Conservation (phyloP, 2,329 filamentous ascomycete species). For the Colletotrichum cuscutae region DNA sequence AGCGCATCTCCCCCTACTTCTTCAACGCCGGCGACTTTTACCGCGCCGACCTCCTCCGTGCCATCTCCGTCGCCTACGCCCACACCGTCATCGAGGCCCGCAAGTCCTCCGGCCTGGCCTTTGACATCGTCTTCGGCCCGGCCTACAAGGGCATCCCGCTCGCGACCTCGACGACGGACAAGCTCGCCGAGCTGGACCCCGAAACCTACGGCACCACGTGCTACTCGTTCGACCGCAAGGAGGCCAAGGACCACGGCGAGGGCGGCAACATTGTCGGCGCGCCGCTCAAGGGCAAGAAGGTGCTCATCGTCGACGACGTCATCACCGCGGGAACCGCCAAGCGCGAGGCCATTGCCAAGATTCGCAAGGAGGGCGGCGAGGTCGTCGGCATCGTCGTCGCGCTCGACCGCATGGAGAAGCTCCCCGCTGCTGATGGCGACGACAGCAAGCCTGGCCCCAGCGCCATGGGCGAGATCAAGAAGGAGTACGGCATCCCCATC, state of each 20-base stretch:
- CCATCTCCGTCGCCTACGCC: conserved; percentile 86
- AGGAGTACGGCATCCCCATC: conserved; percentile 86
- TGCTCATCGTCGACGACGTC: conserved; percentile 95
- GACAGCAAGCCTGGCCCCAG: conserved; percentile 77
- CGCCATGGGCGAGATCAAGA: conserved; percentile 86
- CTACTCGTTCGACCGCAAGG: conserved; percentile 96
- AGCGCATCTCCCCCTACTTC: conserved; percentile 93
- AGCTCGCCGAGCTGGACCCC: conserved; percentile 77
- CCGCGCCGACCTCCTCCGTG: conserved; percentile 78
- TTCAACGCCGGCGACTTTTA: conserved; percentile 97
- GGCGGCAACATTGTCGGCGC: conserved; percentile 93
- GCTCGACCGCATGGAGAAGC: conserved; percentile 87
- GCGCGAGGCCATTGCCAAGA: conserved; percentile 90
- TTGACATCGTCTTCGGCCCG: conserved; percentile 92
- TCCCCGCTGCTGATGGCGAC: conserved; percentile 71
- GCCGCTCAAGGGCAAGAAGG: conserved; percentile 82
- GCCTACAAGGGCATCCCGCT: conserved; percentile 98
- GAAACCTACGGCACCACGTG: conserved; percentile 74
- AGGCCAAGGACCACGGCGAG: conserved; percentile 95
- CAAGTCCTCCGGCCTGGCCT: conserved; percentile 56
- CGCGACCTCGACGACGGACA: conserved; percentile 79
- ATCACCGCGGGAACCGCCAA: conserved; percentile 96
- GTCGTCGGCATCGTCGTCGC: conserved; percentile 91
- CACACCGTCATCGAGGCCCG: conserved; percentile 65
- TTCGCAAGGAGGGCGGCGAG: conserved; percentile 83